These are phyloP conservation scores for Pythium folliculosum DNA, from an alignment of 352 stramenopile genomes.

Conservation along the genomic window DNA sequence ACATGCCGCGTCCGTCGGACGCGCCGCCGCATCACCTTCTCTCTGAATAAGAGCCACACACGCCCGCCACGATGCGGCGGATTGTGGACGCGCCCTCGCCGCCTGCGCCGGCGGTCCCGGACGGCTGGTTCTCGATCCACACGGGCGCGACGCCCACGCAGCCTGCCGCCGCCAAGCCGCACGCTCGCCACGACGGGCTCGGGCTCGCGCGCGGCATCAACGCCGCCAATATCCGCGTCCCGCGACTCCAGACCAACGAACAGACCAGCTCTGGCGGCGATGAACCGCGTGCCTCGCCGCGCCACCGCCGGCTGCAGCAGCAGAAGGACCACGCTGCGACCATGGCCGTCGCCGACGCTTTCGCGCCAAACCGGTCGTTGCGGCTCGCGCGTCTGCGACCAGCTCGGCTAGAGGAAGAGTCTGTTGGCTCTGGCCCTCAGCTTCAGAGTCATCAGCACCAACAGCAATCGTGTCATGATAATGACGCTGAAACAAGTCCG, in stretches of 20 bases:
- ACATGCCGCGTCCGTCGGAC: too few species aligned
- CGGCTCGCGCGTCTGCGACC: constrained; percentile 29
- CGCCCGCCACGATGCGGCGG: background rate
- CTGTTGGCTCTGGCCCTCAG: background rate
- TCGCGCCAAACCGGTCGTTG: constrained; percentile 47
- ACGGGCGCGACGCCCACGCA: constrained; percentile 3
- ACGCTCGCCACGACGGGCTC: constrained; percentile 9
- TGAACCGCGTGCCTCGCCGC: constrained; percentile 1
- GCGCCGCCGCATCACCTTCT: background rate
- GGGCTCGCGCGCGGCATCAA: constrained; percentile 21
- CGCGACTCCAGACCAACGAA: background rate
- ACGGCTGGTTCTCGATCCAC: constrained; percentile 40
- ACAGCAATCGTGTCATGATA: background rate
- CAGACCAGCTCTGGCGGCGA: background rate
- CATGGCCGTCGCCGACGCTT: constrained; percentile 28
- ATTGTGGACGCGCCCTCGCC: background rate
- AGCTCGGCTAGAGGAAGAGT: background rate
- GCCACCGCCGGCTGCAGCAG: constrained; percentile 25
- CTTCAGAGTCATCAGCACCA: background rate
- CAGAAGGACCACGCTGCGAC: background rate
- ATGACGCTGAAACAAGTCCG: background rate
- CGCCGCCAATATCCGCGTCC: constrained; percentile 20
- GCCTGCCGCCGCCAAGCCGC: background rate
- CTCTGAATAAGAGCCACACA: background rate
- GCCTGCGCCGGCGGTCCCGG: constrained; percentile 22